A percentile compares a stretch with the other conserved stretches of the same genome.
phyloP scores from a whole-genome alignment of 352 stramenopile genomes.

The Aphanomyces euteiches region DNA sequence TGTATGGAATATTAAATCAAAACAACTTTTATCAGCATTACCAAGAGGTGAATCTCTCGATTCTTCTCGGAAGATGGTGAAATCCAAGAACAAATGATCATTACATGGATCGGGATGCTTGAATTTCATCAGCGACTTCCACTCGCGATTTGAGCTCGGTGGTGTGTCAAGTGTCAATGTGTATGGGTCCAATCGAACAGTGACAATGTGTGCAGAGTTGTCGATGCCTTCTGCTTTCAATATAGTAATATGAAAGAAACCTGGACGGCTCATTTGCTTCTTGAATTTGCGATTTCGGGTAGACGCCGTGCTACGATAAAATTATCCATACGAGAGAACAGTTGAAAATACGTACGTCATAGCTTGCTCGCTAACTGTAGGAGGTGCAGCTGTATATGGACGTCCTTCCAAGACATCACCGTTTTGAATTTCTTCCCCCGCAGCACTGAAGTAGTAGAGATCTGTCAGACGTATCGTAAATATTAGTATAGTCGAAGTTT shows the following conservation, averaged over 20 bases:
- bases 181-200: slow-evolving; percentile 32
- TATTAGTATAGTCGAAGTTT: neutral
- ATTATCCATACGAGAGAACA: neutral
- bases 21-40: slow-evolving; percentile 7
- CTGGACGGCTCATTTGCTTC: slow-evolving; percentile 24
- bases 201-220: neutral
- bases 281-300: slow-evolving; percentile 13
- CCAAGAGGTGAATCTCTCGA: neutral
- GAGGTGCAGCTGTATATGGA: slow-evolving; percentile 30
- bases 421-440: slow-evolving; percentile 27
- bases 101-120: slow-evolving; percentile 29
- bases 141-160: slow-evolving; percentile 7
- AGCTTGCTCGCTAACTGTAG: slow-evolving; percentile 22
- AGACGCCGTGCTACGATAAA: slow-evolving; percentile 21
- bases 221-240: slow-evolving; percentile 22
- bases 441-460: slow-evolving; percentile 30
- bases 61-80: neutral
- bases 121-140: slow-evolving; percentile 29
- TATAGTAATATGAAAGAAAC: slow-evolving; percentile 27
- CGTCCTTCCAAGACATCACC: slow-evolving; percentile 34
- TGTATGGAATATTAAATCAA: slow-evolving; percentile 7
- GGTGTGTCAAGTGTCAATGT: neutral
- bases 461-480: neutral
- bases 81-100: slow-evolving; percentile 20
- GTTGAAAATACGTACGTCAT: slow-evolving; percentile 21